Base-by-base conservation (phyloP, 495 filamentous ascomycete species). In the Aspergillus coremiiformis region DNA sequence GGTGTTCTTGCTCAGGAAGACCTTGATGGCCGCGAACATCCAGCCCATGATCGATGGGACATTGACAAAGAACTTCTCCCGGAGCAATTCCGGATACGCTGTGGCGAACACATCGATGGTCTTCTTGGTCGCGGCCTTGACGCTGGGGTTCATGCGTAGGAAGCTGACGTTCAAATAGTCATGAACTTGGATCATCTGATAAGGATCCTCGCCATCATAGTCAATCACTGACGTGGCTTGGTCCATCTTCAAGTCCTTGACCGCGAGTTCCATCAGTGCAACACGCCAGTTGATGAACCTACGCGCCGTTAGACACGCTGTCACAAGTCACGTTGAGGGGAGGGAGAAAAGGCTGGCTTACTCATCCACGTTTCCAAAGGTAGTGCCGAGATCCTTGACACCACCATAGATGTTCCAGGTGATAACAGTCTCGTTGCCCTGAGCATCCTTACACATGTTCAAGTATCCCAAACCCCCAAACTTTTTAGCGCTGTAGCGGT, bases 1-100 rank as follows among this genome's bases (percentile, higher is more conserved):
- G 3, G 88, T 95, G 68, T 89, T 88, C 58, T 80, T 74, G 51
- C 82, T 81, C 39, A 93, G 69, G 61, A 96, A 79, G 19, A 88
- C 66, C 77, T 90, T 94, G 74, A 94, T 86, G 47, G 84, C 74
- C 24, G 68, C 68, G 63, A 85, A 95, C 64, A 95, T 76, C 81
- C 90, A 95, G 42, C 85, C 84, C 90, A 94, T 95, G 60, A 95
- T 72, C 47, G 81, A 65, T 0, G 90, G 90, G 6, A 95, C 87
- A 53, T 95, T 95, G 70, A 95, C 84, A 62, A 96, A 95, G 78
- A 86, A 93, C 75, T 95, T 96, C 67, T 89, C 79, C 49, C 84
- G 83, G 24, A 95, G 77, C 19, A 93, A 79, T 72, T 95, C 90
- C 0, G 90, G 90, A 72, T 96, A 96, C 45, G 84, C 83, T 44